Evolutionary conservation across 768 basidiomycete genomes (phyloP).

Genomic region (Russula griseocarnosa): DNA sequence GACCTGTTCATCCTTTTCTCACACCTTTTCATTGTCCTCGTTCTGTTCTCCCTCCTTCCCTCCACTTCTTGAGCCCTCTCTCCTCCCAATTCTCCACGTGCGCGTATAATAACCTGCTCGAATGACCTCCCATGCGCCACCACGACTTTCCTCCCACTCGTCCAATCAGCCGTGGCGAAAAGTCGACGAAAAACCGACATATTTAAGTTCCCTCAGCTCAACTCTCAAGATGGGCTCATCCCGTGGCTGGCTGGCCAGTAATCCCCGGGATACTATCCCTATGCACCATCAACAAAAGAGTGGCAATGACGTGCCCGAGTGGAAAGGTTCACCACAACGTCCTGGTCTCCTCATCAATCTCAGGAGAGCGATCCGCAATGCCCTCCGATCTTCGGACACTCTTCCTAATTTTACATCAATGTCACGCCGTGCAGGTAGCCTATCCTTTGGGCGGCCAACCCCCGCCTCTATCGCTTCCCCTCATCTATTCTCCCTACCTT

Average conservation of each 20-base stretch:
- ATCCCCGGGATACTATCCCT: constrained; percentile 6
- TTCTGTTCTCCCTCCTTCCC: neutral
- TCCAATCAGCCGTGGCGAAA: constrained; percentile 24
- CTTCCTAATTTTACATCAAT: constrained; percentile 16
- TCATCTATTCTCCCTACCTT: constrained; percentile 27
- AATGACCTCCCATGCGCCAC: constrained; percentile 20
- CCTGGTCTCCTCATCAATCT: constrained; percentile 2
- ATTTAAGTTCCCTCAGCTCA: constrained; percentile 24
- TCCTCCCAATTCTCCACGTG: neutral
- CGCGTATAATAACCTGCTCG: neutral
- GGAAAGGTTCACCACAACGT: constrained; percentile 4
- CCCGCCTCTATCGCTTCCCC: constrained; percentile 7
- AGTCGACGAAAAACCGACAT: constrained; percentile 22
- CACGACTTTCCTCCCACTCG: constrained; percentile 16
- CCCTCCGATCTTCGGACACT: constrained; percentile 16
- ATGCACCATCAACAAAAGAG: constrained; percentile 11
- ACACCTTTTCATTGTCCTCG: neutral
- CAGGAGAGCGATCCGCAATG: constrained; percentile 15
- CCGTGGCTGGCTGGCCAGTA: constrained; percentile 26
- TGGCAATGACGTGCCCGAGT: neutral
- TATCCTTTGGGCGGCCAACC: neutral
- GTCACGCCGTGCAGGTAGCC: constrained; percentile 8
- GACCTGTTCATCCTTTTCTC: neutral
- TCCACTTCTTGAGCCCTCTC: neutral
- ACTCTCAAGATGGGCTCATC: constrained; percentile 22